phyloP scores from a whole-genome alignment of 179 eudicot genomes.

The Camellia oleifera region DNA sequence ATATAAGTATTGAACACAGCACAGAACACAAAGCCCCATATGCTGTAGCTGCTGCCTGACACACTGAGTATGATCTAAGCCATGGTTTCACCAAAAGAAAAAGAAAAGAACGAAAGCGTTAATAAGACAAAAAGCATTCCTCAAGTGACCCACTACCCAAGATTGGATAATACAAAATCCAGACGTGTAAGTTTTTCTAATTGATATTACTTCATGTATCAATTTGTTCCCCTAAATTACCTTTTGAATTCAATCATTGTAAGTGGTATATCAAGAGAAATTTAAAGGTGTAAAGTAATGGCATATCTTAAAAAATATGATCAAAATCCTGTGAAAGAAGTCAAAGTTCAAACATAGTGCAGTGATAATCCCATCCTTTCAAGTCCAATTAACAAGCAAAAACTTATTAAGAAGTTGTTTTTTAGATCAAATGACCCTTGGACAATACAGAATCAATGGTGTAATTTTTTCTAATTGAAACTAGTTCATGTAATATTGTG shows the following conservation, averaged over 20 bases:
- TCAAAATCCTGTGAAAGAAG: neutral
- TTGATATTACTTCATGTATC: neutral
- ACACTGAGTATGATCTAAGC: conserved; percentile 73
- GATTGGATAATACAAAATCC: neutral
- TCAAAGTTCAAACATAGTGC: neutral
- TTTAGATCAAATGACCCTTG: neutral
- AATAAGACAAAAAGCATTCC: neutral
- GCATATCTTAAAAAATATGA: neutral
- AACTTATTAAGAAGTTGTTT: too few relatives aligned
- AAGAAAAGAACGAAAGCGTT: conserved; percentile 4
- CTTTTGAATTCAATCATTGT: neutral
- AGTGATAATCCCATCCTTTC: neutral
- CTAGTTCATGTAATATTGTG: too few relatives aligned
- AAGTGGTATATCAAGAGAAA: neutral
- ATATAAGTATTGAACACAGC: conserved; percentile 53
- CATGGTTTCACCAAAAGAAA: conserved; percentile 14
- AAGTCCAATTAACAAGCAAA: neutral
- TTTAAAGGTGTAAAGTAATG: neutral
- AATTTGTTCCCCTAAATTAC: neutral
- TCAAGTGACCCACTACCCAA: neutral
- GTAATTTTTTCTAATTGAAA: too few relatives aligned
- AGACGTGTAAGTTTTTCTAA: neutral
- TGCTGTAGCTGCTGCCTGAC: conserved; percentile 79
- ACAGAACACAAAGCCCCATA: conserved; percentile 90
- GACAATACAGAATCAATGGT: neutral